Evolutionary conservation across 192 early-diverging fungal species (phyloP), one percentile per base, ranked within the genome.

Genomic region (Thamnidium elegans): DNA sequence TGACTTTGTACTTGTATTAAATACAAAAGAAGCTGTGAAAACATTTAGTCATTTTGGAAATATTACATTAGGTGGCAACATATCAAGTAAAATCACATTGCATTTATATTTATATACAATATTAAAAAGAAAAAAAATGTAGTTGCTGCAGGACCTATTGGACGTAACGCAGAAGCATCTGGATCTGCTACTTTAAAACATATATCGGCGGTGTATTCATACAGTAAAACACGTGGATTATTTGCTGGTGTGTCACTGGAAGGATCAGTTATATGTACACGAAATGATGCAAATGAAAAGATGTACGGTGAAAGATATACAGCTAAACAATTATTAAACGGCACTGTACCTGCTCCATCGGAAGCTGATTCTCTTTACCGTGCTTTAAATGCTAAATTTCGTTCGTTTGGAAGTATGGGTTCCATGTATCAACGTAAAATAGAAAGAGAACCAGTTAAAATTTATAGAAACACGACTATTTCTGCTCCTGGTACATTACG

Each of bases 1-100:
- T 8, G 92, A 98, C 74, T 89, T 91, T 73, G 85, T 98, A 14
- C 85, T 96, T 67, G 77, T 98, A 31, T 79, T 98, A 30, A 98
- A 92, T 71, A 92, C 89, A 15, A 83, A 84, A 20, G 86, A 84
- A 31, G 92, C 92, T 8, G 92, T 98, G 50, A 89, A 90, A 72
- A 89, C 93, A 2, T 96, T 98, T 73, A 83, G 81, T 56, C 90
- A 90, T 63, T 86, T 86, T 42, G 94, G 92, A 17, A 92, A 94
- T 66, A 60, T 97, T 23, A 95, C 93, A 0, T 79, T 98, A 17
- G 95, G 95, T n/a, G 94, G 90, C 14, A 91, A 91, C 53, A 67
- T 93, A 8, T 86, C 87, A 34, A 75, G 77, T 75, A 70, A 69
- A 46, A 9, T 15, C 13, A 8, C 19, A n/a, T 32, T 55, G 53